Conservation (phyloP, 1,139 yeast genomes). For the Kluyveromyces sp. region DNA sequence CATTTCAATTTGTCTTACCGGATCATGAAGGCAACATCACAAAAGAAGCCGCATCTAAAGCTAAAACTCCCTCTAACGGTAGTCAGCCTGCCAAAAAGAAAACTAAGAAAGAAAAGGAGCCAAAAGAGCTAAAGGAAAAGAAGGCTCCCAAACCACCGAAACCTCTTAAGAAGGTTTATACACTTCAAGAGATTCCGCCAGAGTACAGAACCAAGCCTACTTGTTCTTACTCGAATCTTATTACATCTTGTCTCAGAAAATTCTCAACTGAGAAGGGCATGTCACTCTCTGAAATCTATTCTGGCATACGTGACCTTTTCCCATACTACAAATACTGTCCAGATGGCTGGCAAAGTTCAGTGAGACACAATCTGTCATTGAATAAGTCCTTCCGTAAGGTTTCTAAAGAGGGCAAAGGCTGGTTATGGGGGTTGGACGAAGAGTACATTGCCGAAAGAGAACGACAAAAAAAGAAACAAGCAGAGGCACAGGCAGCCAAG, state of each 20-base stretch:
- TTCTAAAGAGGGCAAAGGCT: conserved; percentile 76
- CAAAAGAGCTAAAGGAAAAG: conserved; percentile 28
- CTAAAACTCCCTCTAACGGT: conserved; percentile 7
- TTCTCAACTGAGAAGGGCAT: conserved; percentile 62
- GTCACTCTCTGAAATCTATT: conserved; percentile 79
- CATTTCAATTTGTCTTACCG: conserved; percentile 81
- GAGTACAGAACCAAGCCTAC: conserved; percentile 80
- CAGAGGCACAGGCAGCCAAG: conserved; percentile 51
- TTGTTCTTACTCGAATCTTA: conserved; percentile 68
- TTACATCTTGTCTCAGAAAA: conserved; percentile 68
- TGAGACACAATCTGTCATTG: conserved; percentile 77
- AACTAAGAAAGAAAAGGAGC: conserved; percentile 11
- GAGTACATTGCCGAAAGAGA: conserved; percentile 77
- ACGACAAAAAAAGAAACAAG: conserved; percentile 60
- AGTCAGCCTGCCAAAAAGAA: conserved; percentile 13
- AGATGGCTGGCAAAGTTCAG: conserved; percentile 96
- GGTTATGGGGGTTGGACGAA: conserved; percentile 91
- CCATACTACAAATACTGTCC: conserved; percentile 92
- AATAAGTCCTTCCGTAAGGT: conserved; percentile 79
- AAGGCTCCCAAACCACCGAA: conserved; percentile 47
- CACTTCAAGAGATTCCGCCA: conserved; percentile 76
- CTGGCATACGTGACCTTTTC: conserved; percentile 75
- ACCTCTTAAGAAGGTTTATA: conserved; percentile 53
- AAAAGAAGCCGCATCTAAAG: conserved; percentile 4
- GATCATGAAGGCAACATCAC: conserved; percentile 26